Conservation (phyloP, 83 land plant genomes). For the Diphasiastrum complanatum region DNA sequence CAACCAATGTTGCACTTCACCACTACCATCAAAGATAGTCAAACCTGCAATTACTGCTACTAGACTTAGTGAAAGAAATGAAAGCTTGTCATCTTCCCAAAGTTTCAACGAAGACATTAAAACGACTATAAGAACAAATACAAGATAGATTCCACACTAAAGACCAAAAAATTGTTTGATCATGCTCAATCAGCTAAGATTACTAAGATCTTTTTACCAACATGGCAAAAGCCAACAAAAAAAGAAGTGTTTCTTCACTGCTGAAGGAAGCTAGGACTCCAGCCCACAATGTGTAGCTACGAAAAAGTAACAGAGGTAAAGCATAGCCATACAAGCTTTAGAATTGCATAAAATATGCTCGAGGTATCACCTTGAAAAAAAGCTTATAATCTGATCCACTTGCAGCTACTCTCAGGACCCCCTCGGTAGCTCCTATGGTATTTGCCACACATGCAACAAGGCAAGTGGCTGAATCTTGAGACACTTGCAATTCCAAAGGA, state of each 20-base stretch:
- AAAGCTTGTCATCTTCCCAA: no score
- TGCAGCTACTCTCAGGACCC: constrained; percentile 90
- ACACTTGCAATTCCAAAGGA: constrained; percentile 92
- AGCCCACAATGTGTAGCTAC: no score
- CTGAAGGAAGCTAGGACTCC: no score
- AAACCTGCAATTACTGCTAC: no score
- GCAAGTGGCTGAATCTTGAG: constrained; percentile 71
- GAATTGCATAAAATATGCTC: no score
- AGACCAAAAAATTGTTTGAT: no score
- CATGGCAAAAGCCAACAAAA: background rate
- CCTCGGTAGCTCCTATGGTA: constrained; percentile 85
- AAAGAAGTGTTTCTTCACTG: background rate
- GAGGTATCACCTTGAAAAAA: constrained; percentile 77
- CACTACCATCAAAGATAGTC: no score
- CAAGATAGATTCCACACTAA: background rate
- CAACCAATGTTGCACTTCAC: no score
- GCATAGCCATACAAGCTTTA: no score
- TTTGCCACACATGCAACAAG: constrained; percentile 81
- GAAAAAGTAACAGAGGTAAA: no score
- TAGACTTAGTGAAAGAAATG: no score
- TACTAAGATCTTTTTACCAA: background rate
- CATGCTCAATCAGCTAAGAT: no score
- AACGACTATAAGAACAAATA: constrained; percentile 2
- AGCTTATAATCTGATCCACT: constrained; percentile 84
- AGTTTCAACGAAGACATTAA: background rate